Evolutionary conservation across 306 rosid genomes (phyloP).

Genomic region (Trifolium repens): DNA sequence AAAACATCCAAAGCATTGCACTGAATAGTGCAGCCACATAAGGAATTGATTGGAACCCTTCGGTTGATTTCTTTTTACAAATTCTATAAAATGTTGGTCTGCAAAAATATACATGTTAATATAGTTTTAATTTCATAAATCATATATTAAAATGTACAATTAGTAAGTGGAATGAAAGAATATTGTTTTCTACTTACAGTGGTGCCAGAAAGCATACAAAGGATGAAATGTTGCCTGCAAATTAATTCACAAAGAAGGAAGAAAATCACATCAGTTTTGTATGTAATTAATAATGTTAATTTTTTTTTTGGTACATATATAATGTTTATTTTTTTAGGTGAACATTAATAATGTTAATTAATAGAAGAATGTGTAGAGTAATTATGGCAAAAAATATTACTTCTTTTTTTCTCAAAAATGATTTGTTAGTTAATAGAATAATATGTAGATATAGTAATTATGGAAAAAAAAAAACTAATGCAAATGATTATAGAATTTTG

Average conservation of each 20-base stretch:
- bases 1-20: slow-evolving; percentile 88
- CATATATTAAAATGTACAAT: background rate
- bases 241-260: background rate
- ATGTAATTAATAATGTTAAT: background rate
- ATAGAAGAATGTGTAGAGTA: background rate
- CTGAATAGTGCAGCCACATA: slow-evolving; percentile 85
- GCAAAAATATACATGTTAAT: slow-evolving; percentile 10
- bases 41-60: slow-evolving; percentile 88
- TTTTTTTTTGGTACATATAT: no score
- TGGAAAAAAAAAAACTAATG: background rate
- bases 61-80: slow-evolving; percentile 84
- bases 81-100: slow-evolving; percentile 85
- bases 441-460: no score
- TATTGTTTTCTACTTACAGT: slow-evolving; percentile 55
- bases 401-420: no score
- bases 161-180: background rate
- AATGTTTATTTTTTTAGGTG: background rate
- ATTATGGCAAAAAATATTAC: background rate
- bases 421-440: no score
- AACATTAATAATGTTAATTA: background rate
- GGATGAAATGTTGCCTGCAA: slow-evolving; percentile 72
- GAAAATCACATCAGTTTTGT: slow-evolving; percentile 11
- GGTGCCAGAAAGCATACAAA: slow-evolving; percentile 88
- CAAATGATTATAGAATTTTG: background rate
- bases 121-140: background rate